phyloP scores from a whole-genome alignment of 345 rosid genomes.

The Salix arbutifolia region DNA sequence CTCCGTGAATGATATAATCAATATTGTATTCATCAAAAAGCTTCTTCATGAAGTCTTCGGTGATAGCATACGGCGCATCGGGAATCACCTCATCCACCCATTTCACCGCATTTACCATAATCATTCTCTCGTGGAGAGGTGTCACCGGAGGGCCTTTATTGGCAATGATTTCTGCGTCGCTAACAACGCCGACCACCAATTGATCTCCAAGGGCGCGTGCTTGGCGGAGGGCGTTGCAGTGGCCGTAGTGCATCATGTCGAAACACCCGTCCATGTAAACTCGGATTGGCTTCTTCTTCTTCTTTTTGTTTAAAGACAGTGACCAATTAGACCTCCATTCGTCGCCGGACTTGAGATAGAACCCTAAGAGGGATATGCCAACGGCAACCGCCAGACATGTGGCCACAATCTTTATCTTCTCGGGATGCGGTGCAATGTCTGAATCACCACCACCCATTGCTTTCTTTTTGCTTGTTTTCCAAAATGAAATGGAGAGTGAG shows the following conservation, averaged over 20 bases:
- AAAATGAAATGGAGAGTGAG: background rate
- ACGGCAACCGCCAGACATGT: constrained; percentile 3
- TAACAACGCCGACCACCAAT: constrained; percentile 71
- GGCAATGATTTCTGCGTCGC: constrained; percentile 62
- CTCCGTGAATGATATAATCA: constrained; percentile 73
- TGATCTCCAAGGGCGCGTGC: constrained; percentile 67
- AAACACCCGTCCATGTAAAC: constrained; percentile 85
- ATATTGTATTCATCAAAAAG: constrained; percentile 60
- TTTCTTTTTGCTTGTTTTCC: background rate
- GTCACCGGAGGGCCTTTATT: constrained; percentile 80
- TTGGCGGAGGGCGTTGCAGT: constrained; percentile 77
- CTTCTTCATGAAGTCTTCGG: constrained; percentile 68
- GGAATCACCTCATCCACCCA: constrained; percentile 78
- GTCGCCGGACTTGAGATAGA: constrained; percentile 9
- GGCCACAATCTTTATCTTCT: background rate
- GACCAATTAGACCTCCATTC: constrained; percentile 1
- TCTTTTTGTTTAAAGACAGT: background rate
- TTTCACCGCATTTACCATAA: constrained; percentile 67
- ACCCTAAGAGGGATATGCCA: constrained; percentile 18
- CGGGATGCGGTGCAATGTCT: background rate
- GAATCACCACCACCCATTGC: background rate
- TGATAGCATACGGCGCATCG: constrained; percentile 72
- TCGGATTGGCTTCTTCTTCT: constrained; percentile 49
- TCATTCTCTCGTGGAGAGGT: constrained; percentile 63
- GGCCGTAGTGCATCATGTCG: constrained; percentile 87